phyloP scores from a whole-genome alignment of 345 rosid genomes.

The Durio zibethinus region DNA sequence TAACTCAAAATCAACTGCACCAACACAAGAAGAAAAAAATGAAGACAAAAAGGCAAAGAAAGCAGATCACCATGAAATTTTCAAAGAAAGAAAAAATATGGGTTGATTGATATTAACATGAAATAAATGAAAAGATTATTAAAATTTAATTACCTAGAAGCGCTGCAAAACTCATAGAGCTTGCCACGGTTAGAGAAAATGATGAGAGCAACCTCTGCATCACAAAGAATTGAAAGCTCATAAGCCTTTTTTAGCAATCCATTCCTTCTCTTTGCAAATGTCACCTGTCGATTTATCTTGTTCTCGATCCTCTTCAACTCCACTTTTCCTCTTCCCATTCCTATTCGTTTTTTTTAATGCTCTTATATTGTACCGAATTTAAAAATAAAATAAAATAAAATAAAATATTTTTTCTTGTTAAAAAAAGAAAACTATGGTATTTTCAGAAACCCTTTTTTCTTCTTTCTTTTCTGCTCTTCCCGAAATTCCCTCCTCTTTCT shows the following conservation, averaged over 20 bases:
- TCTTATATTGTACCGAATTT: background rate
- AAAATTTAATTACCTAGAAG: background rate
- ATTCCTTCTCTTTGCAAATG: conserved; percentile 18
- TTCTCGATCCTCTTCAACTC: conserved; percentile 19
- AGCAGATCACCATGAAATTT: background rate
- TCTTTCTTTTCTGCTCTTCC: background rate
- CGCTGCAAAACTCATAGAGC: conserved; percentile 15
- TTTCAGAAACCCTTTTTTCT: background rate
- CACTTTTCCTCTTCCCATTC: conserved; percentile 15
- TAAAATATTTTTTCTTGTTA: background rate
- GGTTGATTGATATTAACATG: background rate
- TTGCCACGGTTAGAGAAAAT: conserved; percentile 15
- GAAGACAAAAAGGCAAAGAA: background rate
- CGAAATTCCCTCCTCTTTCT: background rate
- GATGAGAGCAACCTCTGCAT: conserved; percentile 16
- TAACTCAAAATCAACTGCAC: background rate
- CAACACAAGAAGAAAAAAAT: background rate
- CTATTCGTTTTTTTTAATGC: background rate
- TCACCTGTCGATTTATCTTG: conserved; percentile 13
- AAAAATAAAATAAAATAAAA: background rate
- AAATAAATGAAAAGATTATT: background rate
- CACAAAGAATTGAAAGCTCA: conserved; percentile 16
- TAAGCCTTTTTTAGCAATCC: conserved; percentile 17
- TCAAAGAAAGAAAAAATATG: background rate
- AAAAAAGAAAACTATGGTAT: background rate